Evolutionary conservation across 2,329 filamentous ascomycete genomes (phyloP), one percentile per base, ranked within the genome.

Genomic region (Diaporthe capsici): DNA sequence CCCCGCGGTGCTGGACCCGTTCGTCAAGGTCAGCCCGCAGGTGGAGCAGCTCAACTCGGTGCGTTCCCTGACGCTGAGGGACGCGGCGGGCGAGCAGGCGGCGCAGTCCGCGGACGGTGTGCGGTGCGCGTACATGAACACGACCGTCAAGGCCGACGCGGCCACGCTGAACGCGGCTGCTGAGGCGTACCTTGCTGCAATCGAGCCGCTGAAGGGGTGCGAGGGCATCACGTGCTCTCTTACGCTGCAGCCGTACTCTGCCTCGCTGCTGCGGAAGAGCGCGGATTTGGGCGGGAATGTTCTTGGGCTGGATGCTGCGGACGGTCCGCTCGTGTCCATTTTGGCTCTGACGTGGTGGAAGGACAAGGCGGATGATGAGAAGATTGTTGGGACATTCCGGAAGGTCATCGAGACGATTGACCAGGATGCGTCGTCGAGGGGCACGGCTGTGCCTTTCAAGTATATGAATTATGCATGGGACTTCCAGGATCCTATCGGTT

Each of bases 381-480:
- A 61, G 28, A 71, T 79, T 20, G 60, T 76, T 4, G 37, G 37
- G 4, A 58, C 63, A 3, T 75, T 78, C 39, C 70, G 73, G 28
- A 60, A n/a, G 6, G 65, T 71, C 9, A 61, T 80, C 20, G 72
- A 75, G 17, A n/a, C 39, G 8, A 79, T 80, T 47, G 65, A 78
- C 12, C 25, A 5, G 15, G 75, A 79, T 22, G 79, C 79, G 9
- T 70, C 15, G 5, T 28, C 44, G 3, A 78, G 73, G 53, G 74
- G 74, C 7, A 77, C 75, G 28, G 13, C 68, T 8, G 72, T 80
- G 20, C 57, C 76, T 12, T 80, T 77, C 71, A 76, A 74, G 44
- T 80, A 79, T 70, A 58, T 79, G 78, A 80, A 80, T 73, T 80
- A 81, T 53, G 77, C 80, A 17, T 78, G 65, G 49, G 20, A 13